A percentile compares a stretch with the other conserved stretches of the same genome.
Evolutionary conservation across 441 rosid genomes (phyloP).

Genomic region (Bocquillonia castaneifolia): DNA sequence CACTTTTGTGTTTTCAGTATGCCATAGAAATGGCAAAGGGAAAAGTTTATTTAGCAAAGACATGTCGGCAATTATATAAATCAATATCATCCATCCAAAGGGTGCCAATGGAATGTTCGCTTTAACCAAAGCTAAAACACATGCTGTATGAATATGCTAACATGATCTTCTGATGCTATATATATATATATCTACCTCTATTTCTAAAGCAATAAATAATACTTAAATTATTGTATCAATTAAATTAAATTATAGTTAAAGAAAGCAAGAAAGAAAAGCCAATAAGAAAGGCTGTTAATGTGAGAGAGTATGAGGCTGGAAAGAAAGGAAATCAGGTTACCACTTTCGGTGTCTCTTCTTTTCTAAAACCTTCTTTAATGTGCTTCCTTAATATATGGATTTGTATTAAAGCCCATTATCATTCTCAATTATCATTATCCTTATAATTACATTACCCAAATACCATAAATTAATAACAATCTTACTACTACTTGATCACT

Average conservation of each 20-base stretch:
- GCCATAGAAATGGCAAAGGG: not conserved
- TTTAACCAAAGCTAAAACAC: constrained; percentile 10
- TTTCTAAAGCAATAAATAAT: too few species aligned
- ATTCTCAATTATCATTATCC: not conserved
- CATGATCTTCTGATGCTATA: not conserved
- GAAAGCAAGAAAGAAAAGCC: not conserved
- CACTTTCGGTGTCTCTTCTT: constrained; percentile 34
- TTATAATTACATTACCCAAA: too few species aligned
- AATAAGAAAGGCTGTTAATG: constrained; percentile 8
- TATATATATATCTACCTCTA: too few species aligned
- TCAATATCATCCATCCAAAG: not conserved
- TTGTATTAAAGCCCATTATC: not conserved
- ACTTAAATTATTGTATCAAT: too few species aligned
- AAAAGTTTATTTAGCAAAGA: too few species aligned
- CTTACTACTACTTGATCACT: too few species aligned
- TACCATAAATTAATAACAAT: too few species aligned
- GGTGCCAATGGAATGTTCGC: not conserved
- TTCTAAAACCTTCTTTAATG: constrained; percentile 11
- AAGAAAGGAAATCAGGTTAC: constrained; percentile 16
- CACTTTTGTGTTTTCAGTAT: too few species aligned
- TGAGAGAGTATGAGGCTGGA: constrained; percentile 6
- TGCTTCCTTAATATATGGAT: not conserved
- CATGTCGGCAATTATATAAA: not conserved
- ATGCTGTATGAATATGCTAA: constrained; percentile 1
- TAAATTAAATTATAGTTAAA: not conserved